Percentiles rank a stretch among this genome's conserved stretches.
phyloP scores from a whole-genome alignment of 169 alveolate species.

The Cyclospora cayetanensis region DNA sequence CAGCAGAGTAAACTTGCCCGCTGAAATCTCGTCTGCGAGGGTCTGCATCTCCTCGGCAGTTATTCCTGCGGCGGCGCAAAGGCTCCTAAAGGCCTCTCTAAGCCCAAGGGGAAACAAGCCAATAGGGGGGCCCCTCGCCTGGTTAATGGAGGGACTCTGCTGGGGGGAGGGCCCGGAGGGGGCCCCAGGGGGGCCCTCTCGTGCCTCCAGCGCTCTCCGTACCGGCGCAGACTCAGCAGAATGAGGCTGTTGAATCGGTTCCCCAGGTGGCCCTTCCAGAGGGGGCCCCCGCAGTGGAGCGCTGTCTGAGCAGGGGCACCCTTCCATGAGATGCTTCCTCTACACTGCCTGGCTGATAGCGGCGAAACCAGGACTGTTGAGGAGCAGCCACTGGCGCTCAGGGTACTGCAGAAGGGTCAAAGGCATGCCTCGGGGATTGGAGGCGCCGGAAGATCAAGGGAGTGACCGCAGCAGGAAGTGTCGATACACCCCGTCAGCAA shows the following conservation, averaged over 20 bases:
- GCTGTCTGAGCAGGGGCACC: background rate
- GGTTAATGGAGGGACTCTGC: background rate
- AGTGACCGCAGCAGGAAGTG: no score
- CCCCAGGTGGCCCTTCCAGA: no score
- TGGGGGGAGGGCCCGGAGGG: no score
- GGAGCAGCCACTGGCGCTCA: no score
- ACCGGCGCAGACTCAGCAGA: background rate
- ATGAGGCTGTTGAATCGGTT: no score
- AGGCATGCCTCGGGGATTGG: no score
- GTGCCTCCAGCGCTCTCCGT: background rate
- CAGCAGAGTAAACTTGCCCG: background rate
- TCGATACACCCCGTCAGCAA: no score
- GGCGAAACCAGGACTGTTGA: no score
- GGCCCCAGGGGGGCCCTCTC: background rate
- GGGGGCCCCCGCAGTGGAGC: background rate
- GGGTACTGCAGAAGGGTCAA: no score
- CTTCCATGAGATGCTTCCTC: no score
- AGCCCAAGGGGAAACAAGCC: background rate
- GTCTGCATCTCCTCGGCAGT: background rate
- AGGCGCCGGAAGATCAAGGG: no score
- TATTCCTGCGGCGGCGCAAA: background rate
- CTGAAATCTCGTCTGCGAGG: background rate
- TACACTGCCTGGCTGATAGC: no score
- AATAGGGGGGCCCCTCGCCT: background rate
- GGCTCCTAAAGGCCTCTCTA: background rate